Conservation (phyloP, 2,329 filamentous ascomycete species). For the Phoma herbarum region DNA sequence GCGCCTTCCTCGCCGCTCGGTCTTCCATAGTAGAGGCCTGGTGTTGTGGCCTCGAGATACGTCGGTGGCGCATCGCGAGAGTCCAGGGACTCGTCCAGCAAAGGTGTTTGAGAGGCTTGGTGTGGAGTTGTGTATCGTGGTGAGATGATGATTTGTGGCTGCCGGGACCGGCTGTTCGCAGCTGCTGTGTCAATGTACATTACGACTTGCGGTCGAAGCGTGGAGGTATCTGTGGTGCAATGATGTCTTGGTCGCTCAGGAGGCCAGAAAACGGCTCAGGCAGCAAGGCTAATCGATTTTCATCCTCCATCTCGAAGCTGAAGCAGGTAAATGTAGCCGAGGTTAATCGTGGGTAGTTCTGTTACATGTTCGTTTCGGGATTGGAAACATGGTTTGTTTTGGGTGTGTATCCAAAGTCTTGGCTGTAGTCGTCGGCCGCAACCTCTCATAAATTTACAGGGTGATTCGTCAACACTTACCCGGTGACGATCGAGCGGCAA, state of each 20-base stretch:
- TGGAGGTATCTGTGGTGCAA: not conserved
- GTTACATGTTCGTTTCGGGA: constrained; percentile 41
- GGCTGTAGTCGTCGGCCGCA: not conserved
- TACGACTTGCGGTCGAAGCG: not conserved
- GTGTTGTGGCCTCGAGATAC: constrained; percentile 49
- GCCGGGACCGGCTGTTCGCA: constrained; percentile 37
- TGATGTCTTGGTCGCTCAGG: not conserved
- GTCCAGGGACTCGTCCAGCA: constrained; percentile 38
- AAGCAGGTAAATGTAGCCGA: constrained; percentile 8
- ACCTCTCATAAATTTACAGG: not conserved
- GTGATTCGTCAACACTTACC: too few species aligned
- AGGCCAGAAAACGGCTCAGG: constrained; percentile 2
- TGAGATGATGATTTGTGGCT: constrained; percentile 31
- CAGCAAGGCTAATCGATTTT: constrained; percentile 10
- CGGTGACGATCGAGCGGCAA: too few species aligned
- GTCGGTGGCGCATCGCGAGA: constrained; percentile 38
- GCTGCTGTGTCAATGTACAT: constrained; percentile 49
- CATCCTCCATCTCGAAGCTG: not conserved
- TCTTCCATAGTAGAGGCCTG: constrained; percentile 39
- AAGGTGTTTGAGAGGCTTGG: constrained; percentile 33
- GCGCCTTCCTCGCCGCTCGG: constrained; percentile 44
- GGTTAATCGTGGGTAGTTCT: constrained; percentile 14
- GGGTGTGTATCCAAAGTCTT: constrained; percentile 16
- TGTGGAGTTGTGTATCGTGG: constrained; percentile 24
- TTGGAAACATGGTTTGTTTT: constrained; percentile 39